phyloP scores from a whole-genome alignment of 208 protist genomes.

The Trypanosoma congolense region DNA sequence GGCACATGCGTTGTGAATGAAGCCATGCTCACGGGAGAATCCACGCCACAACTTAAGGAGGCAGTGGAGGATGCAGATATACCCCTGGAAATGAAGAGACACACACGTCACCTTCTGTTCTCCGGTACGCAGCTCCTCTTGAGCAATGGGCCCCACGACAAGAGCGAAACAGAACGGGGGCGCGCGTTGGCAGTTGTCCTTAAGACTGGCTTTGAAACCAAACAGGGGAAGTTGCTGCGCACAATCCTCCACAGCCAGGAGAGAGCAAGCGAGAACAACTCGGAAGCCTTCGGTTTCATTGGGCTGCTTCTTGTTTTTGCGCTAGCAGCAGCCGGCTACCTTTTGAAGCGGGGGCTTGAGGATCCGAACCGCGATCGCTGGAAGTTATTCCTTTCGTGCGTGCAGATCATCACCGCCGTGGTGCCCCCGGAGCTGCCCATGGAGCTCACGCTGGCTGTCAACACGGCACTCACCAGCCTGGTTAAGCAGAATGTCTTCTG shows the following conservation, averaged over 20 bases:
- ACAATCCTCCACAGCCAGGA: conserved; percentile 92
- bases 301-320: conserved; percentile 96
- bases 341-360: conserved; percentile 89
- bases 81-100: conserved; percentile 78
- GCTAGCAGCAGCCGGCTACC: conserved; percentile 90
- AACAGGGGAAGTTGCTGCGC: conserved; percentile 95
- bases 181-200: conserved; percentile 94
- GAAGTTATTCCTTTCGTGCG: conserved; percentile 97
- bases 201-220: conserved; percentile 98
- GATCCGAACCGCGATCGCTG: conserved; percentile 83
- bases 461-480: conserved; percentile 93
- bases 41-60: conserved; percentile 97
- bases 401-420: conserved; percentile 98
- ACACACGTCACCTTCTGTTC: conserved; percentile 91
- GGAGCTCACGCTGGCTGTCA: conserved; percentile 98
- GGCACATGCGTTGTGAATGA: conserved; percentile 98
- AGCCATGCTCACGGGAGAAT: conserved; percentile 98
- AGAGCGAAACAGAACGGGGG: conserved; percentile 30
- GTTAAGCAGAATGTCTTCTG: conserved; percentile 91
- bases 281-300: conserved; percentile 96
- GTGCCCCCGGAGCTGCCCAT: conserved; percentile 99
- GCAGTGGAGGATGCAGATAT: conserved; percentile 63
- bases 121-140: conserved; percentile 93
- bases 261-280: conserved; percentile 93
- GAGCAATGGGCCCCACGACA: conserved; percentile 68